phyloP scores from a whole-genome alignment of 208 protist genomes.

The Crithidia sp. region DNA sequence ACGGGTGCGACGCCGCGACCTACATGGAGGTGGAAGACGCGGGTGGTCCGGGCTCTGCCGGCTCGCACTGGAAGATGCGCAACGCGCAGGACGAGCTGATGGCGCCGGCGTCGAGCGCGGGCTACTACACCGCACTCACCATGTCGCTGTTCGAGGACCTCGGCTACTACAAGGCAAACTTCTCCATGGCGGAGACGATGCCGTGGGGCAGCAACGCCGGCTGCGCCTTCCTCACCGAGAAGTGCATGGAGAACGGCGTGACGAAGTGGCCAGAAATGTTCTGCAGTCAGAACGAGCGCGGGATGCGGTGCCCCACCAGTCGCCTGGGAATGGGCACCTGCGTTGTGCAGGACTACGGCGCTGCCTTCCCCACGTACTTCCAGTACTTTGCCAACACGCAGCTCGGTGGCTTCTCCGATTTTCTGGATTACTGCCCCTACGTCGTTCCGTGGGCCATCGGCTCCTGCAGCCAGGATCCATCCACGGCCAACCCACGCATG shows the following conservation, averaged over 20 bases:
- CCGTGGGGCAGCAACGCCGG: slow-evolving; percentile 65
- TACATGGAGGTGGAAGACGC: slow-evolving; percentile 84
- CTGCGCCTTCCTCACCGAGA: slow-evolving; percentile 56
- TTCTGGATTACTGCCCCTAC: slow-evolving; percentile 65
- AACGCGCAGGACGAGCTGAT: slow-evolving; percentile 88
- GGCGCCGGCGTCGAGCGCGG: slow-evolving; percentile 28
- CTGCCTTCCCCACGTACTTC: slow-evolving; percentile 33
- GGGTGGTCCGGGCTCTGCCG: slow-evolving; percentile 41
- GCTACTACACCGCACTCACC: slow-evolving; percentile 81
- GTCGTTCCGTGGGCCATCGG: slow-evolving; percentile 24
- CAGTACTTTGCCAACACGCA: slow-evolving; percentile 49
- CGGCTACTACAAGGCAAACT: slow-evolving; percentile 77
- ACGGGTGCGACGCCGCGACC: slow-evolving; percentile 53
- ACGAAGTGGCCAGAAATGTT: slow-evolving; percentile 60
- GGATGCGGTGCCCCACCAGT: slow-evolving; percentile 38
- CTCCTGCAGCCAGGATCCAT: slow-evolving; percentile 11
- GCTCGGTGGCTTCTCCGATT: slow-evolving; percentile 13
- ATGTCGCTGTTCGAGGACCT: slow-evolving; percentile 82
- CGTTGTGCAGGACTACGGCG: neutral
- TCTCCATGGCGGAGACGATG: slow-evolving; percentile 66
- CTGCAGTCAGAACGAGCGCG: slow-evolving; percentile 22
- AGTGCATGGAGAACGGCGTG: slow-evolving; percentile 40
- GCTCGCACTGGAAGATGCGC: slow-evolving; percentile 87
- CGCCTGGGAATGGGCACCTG: slow-evolving; percentile 40
- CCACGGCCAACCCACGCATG: neutral